phyloP scores from a whole-genome alignment of 2,329 filamentous ascomycete species.

The Daldinia sp. region DNA sequence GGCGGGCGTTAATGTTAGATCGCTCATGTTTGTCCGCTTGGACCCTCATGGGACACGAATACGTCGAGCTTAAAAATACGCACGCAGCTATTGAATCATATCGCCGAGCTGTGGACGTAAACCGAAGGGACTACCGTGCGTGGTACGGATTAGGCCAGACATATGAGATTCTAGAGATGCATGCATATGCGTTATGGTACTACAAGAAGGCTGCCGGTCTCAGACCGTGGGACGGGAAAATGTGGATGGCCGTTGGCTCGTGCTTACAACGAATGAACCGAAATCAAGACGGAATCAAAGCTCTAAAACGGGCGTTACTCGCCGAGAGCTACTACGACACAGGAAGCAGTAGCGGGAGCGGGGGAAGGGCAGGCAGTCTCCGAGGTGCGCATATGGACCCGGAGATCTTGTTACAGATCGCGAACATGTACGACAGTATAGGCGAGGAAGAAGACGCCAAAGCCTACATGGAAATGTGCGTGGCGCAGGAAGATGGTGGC shows the following conservation, averaged over 20 bases:
- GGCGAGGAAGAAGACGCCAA: conserved; percentile 83
- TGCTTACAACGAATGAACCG: conserved; percentile 92
- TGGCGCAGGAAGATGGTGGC: conserved; percentile 89
- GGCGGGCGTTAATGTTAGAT: conserved; percentile 89
- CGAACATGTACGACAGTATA: conserved; percentile 85
- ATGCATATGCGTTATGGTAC: conserved; percentile 96
- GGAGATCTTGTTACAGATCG: conserved; percentile 90
- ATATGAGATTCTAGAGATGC: conserved; percentile 98
- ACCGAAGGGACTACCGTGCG: conserved; percentile 94
- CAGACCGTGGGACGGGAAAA: conserved; percentile 96
- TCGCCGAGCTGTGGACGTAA: conserved; percentile 92
- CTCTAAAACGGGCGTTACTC: conserved; percentile 89
- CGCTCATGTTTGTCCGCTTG: conserved; percentile 92
- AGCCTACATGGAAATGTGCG: conserved; percentile 94
- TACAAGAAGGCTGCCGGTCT: conserved; percentile 95
- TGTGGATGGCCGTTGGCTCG: conserved; percentile 97
- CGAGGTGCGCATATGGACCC: conserved; percentile 79
- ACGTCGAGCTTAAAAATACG: conserved; percentile 98
- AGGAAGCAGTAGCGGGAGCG: conserved; percentile 66
- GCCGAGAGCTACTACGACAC: conserved; percentile 88
- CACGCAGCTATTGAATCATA: conserved; percentile 98
- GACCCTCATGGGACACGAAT: conserved; percentile 99
- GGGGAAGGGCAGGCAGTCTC: conserved; percentile 57
- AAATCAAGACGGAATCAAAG: conserved; percentile 90
- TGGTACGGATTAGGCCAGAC: conserved; percentile 98